phyloP scores from a whole-genome alignment of 148 eudicot species.

The Chenopodium album region DNA sequence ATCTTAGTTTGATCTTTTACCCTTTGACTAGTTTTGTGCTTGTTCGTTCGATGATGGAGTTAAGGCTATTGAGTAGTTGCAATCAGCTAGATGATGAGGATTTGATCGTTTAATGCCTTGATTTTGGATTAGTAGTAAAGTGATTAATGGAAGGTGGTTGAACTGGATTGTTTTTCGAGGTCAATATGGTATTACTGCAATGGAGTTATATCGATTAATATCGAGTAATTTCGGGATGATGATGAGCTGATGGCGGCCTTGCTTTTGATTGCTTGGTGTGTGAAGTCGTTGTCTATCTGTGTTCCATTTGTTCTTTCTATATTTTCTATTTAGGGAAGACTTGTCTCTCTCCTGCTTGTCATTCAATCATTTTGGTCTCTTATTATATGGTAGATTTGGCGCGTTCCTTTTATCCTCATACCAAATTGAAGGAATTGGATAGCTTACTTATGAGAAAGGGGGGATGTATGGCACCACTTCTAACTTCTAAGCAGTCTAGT shows the following conservation, averaged over 20 bases:
- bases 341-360: background rate
- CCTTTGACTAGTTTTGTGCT: slow-evolving; percentile 5
- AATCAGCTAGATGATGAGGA: slow-evolving; percentile 1
- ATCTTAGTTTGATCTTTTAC: slow-evolving; percentile 4
- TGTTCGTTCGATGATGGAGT: background rate
- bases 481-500: background rate
- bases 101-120: background rate
- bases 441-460: background rate
- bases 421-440: background rate
- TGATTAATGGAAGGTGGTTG: background rate
- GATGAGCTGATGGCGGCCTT: slow-evolving; percentile 9
- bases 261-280: background rate
- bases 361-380: background rate
- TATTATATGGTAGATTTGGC: background rate
- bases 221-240: background rate
- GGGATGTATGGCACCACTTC: background rate
- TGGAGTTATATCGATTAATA: background rate
- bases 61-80: background rate
- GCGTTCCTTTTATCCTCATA: background rate
- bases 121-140: background rate
- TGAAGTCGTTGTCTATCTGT: slow-evolving; percentile 3
- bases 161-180: background rate
- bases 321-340: background rate
- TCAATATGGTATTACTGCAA: background rate
- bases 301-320: background rate